These are phyloP conservation scores for Glycine tomentella DNA, from an alignment of 306 rosid genomes.

Conservation along the genomic window DNA sequence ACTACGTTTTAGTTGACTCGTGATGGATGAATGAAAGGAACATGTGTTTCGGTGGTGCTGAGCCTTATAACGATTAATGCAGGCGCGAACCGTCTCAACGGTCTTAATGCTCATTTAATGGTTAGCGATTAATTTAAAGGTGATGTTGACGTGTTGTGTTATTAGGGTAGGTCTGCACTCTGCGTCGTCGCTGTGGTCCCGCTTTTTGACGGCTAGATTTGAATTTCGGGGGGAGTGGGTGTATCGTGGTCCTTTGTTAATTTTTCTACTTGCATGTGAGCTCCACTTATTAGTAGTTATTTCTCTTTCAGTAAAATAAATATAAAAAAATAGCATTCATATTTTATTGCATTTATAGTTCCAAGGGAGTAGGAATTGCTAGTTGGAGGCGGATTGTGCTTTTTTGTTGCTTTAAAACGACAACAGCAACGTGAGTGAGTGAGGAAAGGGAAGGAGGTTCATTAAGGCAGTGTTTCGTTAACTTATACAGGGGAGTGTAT, in stretches of 20 bases:
- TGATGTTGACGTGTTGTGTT: background rate
- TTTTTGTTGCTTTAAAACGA: constrained; percentile 15
- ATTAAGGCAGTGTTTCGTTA: too few relatives aligned
- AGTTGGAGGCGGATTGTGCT: background rate
- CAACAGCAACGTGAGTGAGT: constrained; percentile 18
- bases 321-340: background rate
- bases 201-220: constrained; percentile 32
- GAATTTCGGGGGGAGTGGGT: background rate
- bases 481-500: too few relatives aligned
- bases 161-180: background rate
- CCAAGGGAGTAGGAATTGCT: constrained; percentile 2
- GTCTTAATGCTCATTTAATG: background rate
- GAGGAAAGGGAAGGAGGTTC: background rate
- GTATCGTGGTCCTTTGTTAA: background rate
- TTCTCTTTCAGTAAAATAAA: background rate
- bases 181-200: background rate
- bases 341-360: background rate
- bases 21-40: background rate
- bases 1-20: constrained; percentile 52
- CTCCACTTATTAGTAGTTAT: background rate
- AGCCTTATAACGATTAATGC: constrained; percentile 21
- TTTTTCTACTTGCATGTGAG: constrained; percentile 1
- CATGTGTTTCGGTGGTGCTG: constrained; percentile 16
- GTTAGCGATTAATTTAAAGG: background rate
- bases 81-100: constrained; percentile 31